Percentiles rank a stretch among this genome's conserved stretches.
phyloP scores from a whole-genome alignment of 768 basidiomycete genomes.

The Xerocomus brunneocitrinus region DNA sequence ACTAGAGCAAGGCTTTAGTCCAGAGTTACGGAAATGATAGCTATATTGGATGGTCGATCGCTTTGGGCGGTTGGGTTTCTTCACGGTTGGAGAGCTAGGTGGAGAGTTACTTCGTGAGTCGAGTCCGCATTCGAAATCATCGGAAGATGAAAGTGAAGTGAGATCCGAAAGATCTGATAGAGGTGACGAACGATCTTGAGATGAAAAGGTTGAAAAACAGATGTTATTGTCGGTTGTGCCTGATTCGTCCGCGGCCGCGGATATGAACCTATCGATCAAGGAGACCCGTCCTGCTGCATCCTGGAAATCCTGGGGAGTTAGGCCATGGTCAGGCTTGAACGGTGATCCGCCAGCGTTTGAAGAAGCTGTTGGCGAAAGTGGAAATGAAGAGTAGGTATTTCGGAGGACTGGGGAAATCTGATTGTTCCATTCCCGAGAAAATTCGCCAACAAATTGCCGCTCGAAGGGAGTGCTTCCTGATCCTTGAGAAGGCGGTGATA shows the following conservation, averaged over 20 bases:
- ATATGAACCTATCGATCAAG: constrained; percentile 27
- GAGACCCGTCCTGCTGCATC: constrained; percentile 16
- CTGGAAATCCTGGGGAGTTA: constrained; percentile 6
- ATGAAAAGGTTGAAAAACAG: neutral
- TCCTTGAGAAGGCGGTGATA: constrained; percentile 28
- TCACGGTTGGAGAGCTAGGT: constrained; percentile 16
- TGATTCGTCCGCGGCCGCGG: constrained; percentile 18
- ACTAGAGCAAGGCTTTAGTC: neutral
- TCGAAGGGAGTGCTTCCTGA: constrained; percentile 27
- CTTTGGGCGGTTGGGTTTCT: neutral
- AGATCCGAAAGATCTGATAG: constrained; percentile 28
- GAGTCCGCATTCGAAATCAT: neutral
- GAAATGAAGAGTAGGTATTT: neutral
- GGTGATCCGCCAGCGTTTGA: neutral
- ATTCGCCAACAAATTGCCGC: constrained; percentile 22
- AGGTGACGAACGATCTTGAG: constrained; percentile 19
- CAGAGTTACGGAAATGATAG: neutral
- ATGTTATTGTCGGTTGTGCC: neutral
- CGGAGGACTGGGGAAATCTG: constrained; percentile 25
- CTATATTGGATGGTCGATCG: neutral
- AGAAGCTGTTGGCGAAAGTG: constrained; percentile 5
- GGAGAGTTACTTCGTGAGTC: constrained; percentile 12
- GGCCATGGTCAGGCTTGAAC: neutral
- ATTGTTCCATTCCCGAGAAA: constrained; percentile 17
- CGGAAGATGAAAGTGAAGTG: constrained; percentile 25